Conservation (phyloP, 1,139 yeast genomes). For the Blastobotrys serpentis region DNA sequence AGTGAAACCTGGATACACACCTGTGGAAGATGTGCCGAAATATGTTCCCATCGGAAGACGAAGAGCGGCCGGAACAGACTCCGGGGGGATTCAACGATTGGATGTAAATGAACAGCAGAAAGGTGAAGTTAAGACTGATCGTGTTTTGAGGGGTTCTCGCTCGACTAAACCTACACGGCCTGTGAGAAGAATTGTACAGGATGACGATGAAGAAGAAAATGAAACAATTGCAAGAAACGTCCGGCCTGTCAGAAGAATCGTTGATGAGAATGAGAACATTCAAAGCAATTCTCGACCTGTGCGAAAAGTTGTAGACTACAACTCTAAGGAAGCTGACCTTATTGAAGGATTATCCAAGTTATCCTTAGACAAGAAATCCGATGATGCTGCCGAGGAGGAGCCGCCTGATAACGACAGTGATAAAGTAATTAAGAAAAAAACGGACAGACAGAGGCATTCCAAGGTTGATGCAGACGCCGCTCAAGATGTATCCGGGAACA, state of each 20-base stretch:
- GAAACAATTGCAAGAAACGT: too few species aligned
- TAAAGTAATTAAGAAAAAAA: neutral
- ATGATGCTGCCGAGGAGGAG: neutral
- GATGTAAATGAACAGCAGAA: conserved; percentile 1
- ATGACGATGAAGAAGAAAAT: too few species aligned
- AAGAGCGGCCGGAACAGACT: neutral
- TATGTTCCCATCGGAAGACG: conserved; percentile 30
- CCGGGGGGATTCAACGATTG: conserved; percentile 6
- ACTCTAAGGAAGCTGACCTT: too few species aligned
- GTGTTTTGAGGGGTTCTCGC: neutral
- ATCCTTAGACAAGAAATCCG: conserved; percentile 8
- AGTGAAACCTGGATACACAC: conserved; percentile 43
- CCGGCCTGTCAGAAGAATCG: conserved; percentile 6
- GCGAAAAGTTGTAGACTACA: neutral
- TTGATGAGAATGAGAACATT: neutral
- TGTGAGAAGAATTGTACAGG: neutral
- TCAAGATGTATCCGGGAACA: neutral
- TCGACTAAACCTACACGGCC: neutral
- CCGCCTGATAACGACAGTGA: neutral
- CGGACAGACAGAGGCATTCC: neutral
- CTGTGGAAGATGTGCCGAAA: conserved; percentile 40
- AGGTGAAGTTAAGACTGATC: conserved; percentile 6
- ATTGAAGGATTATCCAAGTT: conserved; percentile 13
- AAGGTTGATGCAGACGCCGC: neutral
- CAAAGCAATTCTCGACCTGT: neutral